Conservation (phyloP, 805 yeast genomes). For the Osmozyma mogii region DNA sequence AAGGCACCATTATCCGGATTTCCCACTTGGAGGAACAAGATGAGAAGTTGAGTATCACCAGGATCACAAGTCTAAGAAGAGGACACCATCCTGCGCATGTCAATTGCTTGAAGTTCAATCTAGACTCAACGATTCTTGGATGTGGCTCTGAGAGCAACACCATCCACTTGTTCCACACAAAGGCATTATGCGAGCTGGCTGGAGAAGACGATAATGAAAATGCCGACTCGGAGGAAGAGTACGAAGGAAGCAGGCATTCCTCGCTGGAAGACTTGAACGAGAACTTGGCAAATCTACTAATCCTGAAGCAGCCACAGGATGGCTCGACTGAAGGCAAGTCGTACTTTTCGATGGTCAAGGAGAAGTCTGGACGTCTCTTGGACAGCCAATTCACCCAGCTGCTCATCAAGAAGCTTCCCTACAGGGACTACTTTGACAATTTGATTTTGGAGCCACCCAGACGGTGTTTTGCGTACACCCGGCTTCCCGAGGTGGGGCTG, state of each 20-base stretch:
- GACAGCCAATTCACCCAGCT: conserved; percentile 31
- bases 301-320: conserved; percentile 13
- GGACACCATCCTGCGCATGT: conserved; percentile 32
- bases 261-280: conserved; percentile 36
- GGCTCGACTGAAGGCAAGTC: conserved; percentile 6
- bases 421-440: conserved; percentile 32
- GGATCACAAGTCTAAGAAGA: conserved; percentile 28
- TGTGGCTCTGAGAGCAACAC: conserved; percentile 35
- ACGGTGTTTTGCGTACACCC: conserved; percentile 35
- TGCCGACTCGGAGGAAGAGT: conserved; percentile 10
- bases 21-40: conserved; percentile 14
- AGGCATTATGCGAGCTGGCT: conserved; percentile 1
- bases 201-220: conserved; percentile 6
- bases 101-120: conserved; percentile 27
- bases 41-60: conserved; percentile 14
- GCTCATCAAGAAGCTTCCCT: conserved; percentile 31
- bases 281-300: conserved; percentile 30
- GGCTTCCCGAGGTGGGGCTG: conserved; percentile 25
- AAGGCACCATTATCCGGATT: conserved; percentile 36
- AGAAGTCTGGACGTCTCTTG: conserved; percentile 19
- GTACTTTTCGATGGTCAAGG: conserved; percentile 15
- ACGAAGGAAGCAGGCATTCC: conserved; percentile 14
- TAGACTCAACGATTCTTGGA: conserved; percentile 26
- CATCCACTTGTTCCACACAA: conserved; percentile 30
- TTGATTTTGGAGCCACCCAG: conserved; percentile 36